phyloP scores from a whole-genome alignment of 306 rosid species.

The Hylodesmum podocarpum region DNA sequence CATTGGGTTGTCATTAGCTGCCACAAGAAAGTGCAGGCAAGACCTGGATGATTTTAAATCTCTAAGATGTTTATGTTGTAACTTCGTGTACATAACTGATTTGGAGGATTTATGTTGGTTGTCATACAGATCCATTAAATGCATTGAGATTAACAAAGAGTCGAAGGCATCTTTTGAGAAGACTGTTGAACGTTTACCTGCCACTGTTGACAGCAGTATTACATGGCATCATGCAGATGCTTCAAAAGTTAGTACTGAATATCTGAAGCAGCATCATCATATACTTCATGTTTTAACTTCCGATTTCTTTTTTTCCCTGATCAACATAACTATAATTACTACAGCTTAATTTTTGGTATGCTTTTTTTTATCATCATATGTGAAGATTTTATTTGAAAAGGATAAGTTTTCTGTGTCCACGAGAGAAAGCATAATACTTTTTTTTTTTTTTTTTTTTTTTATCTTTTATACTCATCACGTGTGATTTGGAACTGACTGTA shows the following conservation, averaged over 20 bases:
- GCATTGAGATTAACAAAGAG: conserved; percentile 91
- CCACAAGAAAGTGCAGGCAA: conserved; percentile 93
- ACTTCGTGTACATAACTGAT: conserved; percentile 12
- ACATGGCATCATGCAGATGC: conserved; percentile 95
- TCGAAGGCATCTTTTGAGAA: conserved; percentile 91
- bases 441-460: conserved; percentile 6
- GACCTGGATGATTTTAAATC: conserved; percentile 37
- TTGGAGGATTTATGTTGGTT: conserved; percentile 2
- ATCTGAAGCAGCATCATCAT: conserved; percentile 35
- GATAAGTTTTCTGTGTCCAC: background rate
- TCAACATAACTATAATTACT: background rate
- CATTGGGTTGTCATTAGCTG: conserved; percentile 91
- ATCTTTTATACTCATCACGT: background rate
- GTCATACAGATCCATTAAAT: conserved; percentile 71
- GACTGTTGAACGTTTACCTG: conserved; percentile 75
- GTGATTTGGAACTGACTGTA: conserved; percentile 32
- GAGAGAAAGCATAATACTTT: background rate
- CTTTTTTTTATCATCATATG: conserved; percentile 5
- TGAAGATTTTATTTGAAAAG: background rate
- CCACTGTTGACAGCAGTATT: conserved; percentile 64
- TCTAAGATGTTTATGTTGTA: background rate
- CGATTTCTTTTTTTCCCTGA: background rate
- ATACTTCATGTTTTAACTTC: conserved; percentile 19
- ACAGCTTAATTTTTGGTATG: background rate
- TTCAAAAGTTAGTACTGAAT: conserved; percentile 58